These are phyloP conservation scores for Gossypium trilobum DNA, from an alignment of 441 rosid species.

Conservation along the genomic window DNA sequence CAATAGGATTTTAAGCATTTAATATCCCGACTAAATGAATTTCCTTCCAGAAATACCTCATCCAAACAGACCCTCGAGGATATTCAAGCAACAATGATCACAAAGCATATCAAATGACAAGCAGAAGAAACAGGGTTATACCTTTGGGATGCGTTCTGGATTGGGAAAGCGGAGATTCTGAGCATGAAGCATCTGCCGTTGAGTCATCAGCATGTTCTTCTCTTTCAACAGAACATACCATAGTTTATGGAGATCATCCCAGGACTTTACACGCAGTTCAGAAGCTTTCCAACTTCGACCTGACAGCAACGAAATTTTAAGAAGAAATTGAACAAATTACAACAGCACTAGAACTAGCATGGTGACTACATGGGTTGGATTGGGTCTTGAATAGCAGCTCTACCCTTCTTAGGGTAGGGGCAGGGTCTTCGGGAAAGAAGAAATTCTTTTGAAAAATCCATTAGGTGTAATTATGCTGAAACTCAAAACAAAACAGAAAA, in stretches of 20 bases:
- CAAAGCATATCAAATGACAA: neutral
- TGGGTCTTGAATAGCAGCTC: neutral
- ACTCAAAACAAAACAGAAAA: neutral
- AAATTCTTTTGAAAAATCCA: neutral
- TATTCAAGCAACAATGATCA: neutral
- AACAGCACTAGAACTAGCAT: neutral
- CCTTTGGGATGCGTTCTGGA: slow-evolving; percentile 90
- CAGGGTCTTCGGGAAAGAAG: neutral
- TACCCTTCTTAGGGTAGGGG: neutral
- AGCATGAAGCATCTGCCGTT: slow-evolving; percentile 77
- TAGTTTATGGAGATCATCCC: slow-evolving; percentile 89
- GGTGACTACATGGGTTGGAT: neutral
- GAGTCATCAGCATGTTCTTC: slow-evolving; percentile 94
- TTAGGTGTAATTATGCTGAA: neutral
- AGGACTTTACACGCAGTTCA: slow-evolving; percentile 82
- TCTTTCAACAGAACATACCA: slow-evolving; percentile 88
- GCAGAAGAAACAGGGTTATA: slow-evolving; percentile 10
- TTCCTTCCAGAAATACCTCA: neutral
- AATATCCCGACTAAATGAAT: neutral
- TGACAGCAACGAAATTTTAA: slow-evolving; percentile 21
- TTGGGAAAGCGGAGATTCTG: slow-evolving; percentile 61
- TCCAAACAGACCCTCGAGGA: neutral
- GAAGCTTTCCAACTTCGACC: slow-evolving; percentile 97
- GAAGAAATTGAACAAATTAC: neutral
- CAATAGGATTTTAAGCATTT: neutral